A percentile compares a stretch with the other conserved stretches of the same genome.
These are phyloP conservation scores for Paratinospora sagittata DNA, from an alignment of 164 flowering plant genomes.

Conservation along the genomic window DNA sequence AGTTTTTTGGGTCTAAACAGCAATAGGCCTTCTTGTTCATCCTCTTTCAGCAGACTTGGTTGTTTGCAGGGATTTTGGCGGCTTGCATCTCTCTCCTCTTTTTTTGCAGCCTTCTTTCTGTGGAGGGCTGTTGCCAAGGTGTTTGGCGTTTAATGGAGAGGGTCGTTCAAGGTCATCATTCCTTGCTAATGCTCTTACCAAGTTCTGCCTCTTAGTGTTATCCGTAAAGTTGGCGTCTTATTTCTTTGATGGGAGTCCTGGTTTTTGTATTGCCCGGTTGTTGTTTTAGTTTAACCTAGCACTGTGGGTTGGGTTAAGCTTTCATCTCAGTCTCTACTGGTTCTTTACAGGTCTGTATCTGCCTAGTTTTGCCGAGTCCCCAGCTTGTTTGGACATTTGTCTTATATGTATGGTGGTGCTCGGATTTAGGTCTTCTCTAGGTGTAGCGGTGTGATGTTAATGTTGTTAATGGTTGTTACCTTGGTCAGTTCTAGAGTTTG, in stretches of 20 bases:
- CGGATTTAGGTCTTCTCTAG: background rate
- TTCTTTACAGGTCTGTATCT: background rate
- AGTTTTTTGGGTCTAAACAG: slow-evolving; percentile 34
- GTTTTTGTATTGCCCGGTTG: background rate
- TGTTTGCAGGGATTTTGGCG: slow-evolving; percentile 31
- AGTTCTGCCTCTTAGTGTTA: slow-evolving; percentile 22
- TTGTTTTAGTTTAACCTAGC: background rate
- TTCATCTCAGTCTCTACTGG: background rate
- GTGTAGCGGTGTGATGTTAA: background rate
- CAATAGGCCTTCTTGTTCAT: slow-evolving; percentile 28
- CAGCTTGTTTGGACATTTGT: background rate
- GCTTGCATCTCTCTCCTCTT: slow-evolving; percentile 14
- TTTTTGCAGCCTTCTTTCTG: slow-evolving; percentile 40
- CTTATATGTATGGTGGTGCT: background rate
- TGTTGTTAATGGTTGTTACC: background rate
- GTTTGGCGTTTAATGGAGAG: slow-evolving; percentile 24
- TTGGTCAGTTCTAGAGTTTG: background rate
- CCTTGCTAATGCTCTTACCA: slow-evolving; percentile 26
- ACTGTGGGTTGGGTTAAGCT: background rate
- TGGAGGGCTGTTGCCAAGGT: slow-evolving; percentile 32
- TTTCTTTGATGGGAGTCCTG: background rate
- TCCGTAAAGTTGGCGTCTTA: background rate
- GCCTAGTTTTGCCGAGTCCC: background rate
- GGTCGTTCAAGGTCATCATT: slow-evolving; percentile 18
- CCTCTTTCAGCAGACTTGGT: slow-evolving; percentile 15